A percentile compares a stretch with the other conserved stretches of the same genome.
Conservation (phyloP, 345 rosid genomes). For the Syzygium oleosum region DNA sequence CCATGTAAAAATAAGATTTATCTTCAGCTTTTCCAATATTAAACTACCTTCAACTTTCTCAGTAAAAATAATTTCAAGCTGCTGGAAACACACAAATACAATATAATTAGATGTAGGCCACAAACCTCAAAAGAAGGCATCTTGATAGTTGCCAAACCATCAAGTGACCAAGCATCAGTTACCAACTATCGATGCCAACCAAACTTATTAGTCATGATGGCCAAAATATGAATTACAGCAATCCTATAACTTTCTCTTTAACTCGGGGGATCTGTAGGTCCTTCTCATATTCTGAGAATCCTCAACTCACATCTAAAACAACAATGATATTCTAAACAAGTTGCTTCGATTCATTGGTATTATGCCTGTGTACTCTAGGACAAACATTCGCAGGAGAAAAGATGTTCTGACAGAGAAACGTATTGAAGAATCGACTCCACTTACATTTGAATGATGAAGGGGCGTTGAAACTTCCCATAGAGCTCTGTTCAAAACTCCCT, state of each 20-base stretch:
- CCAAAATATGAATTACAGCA: background rate
- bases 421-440: conserved; percentile 10
- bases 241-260: background rate
- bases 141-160: background rate
- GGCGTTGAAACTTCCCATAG: conserved; percentile 30
- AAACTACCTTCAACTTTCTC: background rate
- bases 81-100: background rate
- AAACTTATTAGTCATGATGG: background rate
- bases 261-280: background rate
- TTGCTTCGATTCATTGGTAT: background rate
- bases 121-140: background rate
- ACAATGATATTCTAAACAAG: background rate
- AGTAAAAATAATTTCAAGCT: background rate
- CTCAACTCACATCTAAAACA: background rate
- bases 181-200: background rate
- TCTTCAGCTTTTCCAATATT: background rate
- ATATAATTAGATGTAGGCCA: background rate
- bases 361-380: background rate
- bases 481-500: conserved; percentile 24
- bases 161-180: background rate
- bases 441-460: conserved; percentile 42
- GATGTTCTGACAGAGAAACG: background rate
- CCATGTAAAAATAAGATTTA: background rate
- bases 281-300: background rate
- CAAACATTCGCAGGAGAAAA: background rate